Percentiles rank a stretch among this genome's conserved stretches.
phyloP scores from a whole-genome alignment of 2,329 filamentous ascomycete species.

The Amesomyces nigricolor region DNA sequence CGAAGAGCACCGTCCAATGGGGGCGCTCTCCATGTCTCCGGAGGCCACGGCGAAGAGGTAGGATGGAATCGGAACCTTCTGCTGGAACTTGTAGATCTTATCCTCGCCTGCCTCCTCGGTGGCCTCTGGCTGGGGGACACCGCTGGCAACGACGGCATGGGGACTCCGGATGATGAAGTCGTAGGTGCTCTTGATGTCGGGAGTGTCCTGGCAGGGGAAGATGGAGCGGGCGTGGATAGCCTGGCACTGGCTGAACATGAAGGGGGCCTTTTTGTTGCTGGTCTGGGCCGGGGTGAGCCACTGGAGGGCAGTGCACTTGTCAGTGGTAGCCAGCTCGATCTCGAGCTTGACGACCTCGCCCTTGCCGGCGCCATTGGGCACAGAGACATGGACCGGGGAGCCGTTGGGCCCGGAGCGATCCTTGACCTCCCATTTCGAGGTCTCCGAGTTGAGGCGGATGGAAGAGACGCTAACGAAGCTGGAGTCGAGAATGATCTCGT shows the following conservation, averaged over 20 bases:
- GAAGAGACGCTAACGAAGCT: constrained; percentile 69
- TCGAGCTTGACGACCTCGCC: constrained; percentile 50
- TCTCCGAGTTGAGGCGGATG: constrained; percentile 62
- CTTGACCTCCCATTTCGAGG: constrained; percentile 64
- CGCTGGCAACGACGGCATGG: constrained; percentile 86
- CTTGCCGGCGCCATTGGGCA: constrained; percentile 50
- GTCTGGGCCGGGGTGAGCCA: constrained; percentile 94
- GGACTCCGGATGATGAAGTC: constrained; percentile 82
- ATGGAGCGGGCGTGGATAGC: constrained; percentile 91
- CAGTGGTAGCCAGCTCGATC: constrained; percentile 74
- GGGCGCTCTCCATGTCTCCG: constrained; percentile 78
- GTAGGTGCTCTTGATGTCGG: constrained; percentile 94
- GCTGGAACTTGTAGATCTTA: constrained; percentile 77
- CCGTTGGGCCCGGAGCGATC: constrained; percentile 69
- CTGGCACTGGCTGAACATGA: constrained; percentile 98
- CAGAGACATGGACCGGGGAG: constrained; percentile 60
- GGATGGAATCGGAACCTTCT: constrained; percentile 85
- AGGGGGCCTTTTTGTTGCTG: constrained; percentile 90
- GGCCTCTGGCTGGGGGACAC: constrained; percentile 53
- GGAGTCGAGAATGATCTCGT: constrained; percentile 82
- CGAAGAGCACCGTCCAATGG: constrained; percentile 76
- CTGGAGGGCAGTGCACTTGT: constrained; percentile 84
- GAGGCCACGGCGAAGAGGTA: constrained; percentile 92
- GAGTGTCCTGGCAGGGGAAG: constrained; percentile 96
- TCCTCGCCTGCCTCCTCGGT: constrained; percentile 46